phyloP scores from a whole-genome alignment of 352 stramenopile genomes.

The Halophytophthora polymorphica region DNA sequence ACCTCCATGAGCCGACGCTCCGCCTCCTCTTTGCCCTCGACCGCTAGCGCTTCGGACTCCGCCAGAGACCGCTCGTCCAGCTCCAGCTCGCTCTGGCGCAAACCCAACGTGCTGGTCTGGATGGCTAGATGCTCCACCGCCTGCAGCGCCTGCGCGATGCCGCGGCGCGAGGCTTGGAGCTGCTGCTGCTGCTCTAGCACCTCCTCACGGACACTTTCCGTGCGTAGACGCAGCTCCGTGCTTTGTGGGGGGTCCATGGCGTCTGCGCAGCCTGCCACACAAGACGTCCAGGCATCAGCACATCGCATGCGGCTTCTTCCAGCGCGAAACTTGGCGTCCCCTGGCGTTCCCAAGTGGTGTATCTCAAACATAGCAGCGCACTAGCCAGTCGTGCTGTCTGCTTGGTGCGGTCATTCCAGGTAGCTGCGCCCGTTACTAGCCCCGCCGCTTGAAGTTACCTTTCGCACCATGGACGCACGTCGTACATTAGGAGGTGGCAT shows the following conservation, averaged over 20 bases:
- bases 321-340: too few relatives aligned
- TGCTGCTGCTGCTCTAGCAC: constrained; percentile 26
- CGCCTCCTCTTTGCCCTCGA: constrained; percentile 50
- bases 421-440: too few relatives aligned
- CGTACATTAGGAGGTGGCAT: too few relatives aligned
- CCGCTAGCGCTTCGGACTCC: constrained; percentile 38
- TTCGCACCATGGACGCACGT: too few relatives aligned
- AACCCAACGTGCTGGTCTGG: constrained; percentile 38
- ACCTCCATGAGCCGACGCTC: constrained; percentile 67
- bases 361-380: too few relatives aligned
- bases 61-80: constrained; percentile 53
- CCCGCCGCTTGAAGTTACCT: too few relatives aligned
- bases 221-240: constrained; percentile 36
- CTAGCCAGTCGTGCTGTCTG: too few relatives aligned
- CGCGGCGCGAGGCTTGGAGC: constrained; percentile 30
- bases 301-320: too few relatives aligned
- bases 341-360: too few relatives aligned
- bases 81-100: constrained; percentile 60
- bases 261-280: too few relatives aligned
- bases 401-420: too few relatives aligned
- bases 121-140: constrained; percentile 51
- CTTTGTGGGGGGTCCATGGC: constrained; percentile 29
- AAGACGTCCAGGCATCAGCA: too few relatives aligned
- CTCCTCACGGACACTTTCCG: constrained; percentile 38
- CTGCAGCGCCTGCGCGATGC: constrained; percentile 36